Evolutionary conservation across 176 grass and related monocot genomes (phyloP), one percentile per base, ranked within the genome.

Genomic region (Musa itinerans): DNA sequence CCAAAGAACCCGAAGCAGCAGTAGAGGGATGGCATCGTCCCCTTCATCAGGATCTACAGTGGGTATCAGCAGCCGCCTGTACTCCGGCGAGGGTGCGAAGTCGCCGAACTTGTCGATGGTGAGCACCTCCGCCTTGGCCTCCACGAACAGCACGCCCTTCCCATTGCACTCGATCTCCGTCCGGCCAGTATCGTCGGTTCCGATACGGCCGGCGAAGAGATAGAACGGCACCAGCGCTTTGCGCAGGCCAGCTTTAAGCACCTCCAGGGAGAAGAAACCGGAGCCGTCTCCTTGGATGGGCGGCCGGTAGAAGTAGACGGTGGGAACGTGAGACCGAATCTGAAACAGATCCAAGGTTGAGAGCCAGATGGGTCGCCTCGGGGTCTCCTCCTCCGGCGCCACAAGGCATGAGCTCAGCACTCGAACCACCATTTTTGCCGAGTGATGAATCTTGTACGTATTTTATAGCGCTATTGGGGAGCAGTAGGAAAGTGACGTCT

Each of bases 1-100:
- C 29, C 2, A 29, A 29, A 29, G 29, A 29, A 29, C 29, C 29
- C 3, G 29, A 29, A 96, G 92, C 71, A 96, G 86, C 50, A 96
- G 82, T 1, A 96, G 71, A 50, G 92, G 80, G 83, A 89, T 92
- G 54, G 91, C 91, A 61, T 92, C 89, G 54, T 92, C 92, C 50
- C 84, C 72, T 77, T 96, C 91, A 8, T 89, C 88, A 1, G 92
- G 86, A 20, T 74, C 24, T 1, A 89, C 89, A 72, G 92, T 89
- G 75, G 92, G 89, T 50, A 79, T 78, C 5, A 61, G n/a, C 29
- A 29, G 2, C 2, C 29, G 29, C 29, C 29, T 3, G 57, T 6
- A 61, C 16, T 90, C 91, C 0, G 81, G 76, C 6, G 85, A 78
- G 2, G 88, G 87, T 61, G 84, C 57, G 81, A 90, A 87, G 76